phyloP scores from a whole-genome alignment of 2,329 filamentous ascomycete species.

The Leptographium procerum region DNA sequence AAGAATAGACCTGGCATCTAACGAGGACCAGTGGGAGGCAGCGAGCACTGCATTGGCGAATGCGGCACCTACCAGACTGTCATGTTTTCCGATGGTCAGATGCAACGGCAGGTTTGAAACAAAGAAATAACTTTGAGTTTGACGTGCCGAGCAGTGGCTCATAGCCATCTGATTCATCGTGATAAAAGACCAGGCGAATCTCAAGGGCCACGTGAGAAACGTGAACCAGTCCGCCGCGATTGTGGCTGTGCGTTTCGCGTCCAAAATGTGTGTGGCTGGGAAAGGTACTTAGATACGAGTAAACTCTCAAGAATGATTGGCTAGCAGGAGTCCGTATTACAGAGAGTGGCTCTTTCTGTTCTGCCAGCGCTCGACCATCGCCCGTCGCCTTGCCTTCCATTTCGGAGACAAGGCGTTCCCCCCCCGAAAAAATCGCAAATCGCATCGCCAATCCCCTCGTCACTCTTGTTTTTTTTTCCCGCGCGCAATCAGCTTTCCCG shows the following conservation, averaged over 20 bases:
- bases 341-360: background rate
- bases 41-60: background rate
- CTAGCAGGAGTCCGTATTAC: background rate
- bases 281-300: background rate
- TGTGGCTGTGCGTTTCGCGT: conserved; percentile 2
- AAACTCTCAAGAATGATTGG: background rate
- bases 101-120: background rate
- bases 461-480: background rate
- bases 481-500: background rate
- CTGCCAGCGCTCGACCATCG: background rate
- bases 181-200: background rate
- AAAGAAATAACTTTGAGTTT: too few relatives aligned
- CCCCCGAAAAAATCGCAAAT: background rate
- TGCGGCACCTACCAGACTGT: background rate
- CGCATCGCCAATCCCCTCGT: conserved; percentile 1
- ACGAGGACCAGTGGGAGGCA: background rate
- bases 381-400: background rate
- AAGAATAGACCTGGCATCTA: background rate
- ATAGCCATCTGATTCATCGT: too few relatives aligned
- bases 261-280: background rate
- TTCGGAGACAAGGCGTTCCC: background rate
- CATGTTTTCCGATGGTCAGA: background rate
- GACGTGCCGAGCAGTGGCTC: too few relatives aligned
- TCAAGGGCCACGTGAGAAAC: background rate
- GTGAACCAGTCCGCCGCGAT: background rate